Percentiles rank a stretch among this genome's conserved stretches.
Evolutionary conservation across 2,329 filamentous ascomycete genomes (phyloP).

Genomic region (Fusarium chaquense): DNA sequence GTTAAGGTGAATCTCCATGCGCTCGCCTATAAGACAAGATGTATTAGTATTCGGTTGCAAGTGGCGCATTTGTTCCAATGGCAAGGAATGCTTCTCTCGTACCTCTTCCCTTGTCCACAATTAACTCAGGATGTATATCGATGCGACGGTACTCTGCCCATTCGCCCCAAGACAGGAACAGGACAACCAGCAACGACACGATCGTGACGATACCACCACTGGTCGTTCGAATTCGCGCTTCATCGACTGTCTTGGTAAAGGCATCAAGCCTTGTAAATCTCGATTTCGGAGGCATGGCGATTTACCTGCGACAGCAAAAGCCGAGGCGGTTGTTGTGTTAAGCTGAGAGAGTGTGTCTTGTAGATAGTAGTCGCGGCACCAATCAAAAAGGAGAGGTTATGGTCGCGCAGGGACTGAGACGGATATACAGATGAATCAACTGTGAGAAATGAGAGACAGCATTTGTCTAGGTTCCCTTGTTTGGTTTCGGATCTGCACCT

Average conservation of each 20-base stretch:
- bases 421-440: slow-evolving; percentile 20
- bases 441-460: slow-evolving; percentile 36
- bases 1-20: slow-evolving; percentile 99
- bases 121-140: slow-evolving; percentile 87
- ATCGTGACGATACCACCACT: slow-evolving; percentile 97
- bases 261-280: slow-evolving; percentile 97
- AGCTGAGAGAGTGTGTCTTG: slow-evolving; percentile 11
- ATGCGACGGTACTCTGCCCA: slow-evolving; percentile 93
- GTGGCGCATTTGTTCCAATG: neutral
- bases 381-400: slow-evolving; percentile 37
- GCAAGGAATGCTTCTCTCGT: slow-evolving; percentile 44
- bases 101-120: slow-evolving; percentile 98
- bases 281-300: slow-evolving; percentile 85
- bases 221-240: slow-evolving; percentile 94
- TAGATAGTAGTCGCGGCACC: slow-evolving; percentile 22
- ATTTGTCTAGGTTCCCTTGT: slow-evolving; percentile 26
- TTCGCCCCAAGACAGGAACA: slow-evolving; percentile 94
- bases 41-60: slow-evolving; percentile 40
- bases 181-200: slow-evolving; percentile 84
- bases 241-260: slow-evolving; percentile 99
- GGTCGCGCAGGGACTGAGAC: slow-evolving; percentile 13
- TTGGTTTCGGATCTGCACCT: slow-evolving; percentile 35
- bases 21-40: slow-evolving; percentile 73
- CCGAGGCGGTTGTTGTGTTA: slow-evolving; percentile 19
- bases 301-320: slow-evolving; percentile 17